Conservation (phyloP, 1,284 basidiomycete species). For the Macrocybe sp. region DNA sequence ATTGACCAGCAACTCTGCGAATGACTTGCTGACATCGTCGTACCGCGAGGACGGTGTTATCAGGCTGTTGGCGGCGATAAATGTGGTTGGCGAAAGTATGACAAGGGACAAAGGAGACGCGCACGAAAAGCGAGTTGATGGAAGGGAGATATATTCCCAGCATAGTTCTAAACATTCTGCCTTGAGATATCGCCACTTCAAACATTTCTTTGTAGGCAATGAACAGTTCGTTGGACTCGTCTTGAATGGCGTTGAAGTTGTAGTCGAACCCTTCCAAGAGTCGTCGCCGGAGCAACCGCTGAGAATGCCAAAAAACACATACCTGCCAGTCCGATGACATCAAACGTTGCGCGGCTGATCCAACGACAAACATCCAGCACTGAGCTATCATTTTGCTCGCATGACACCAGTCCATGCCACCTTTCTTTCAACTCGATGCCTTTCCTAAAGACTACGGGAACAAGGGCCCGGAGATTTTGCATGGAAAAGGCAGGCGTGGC, state of each 20-base stretch:
- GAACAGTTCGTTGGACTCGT: conserved; percentile 72
- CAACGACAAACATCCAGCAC: conserved; percentile 65
- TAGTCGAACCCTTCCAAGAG: conserved; percentile 65
- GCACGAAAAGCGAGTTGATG: conserved; percentile 52
- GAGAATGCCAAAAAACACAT: conserved; percentile 2
- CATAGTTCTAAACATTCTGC: conserved; percentile 38
- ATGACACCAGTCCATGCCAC: conserved; percentile 45
- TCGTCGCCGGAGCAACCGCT: not conserved
- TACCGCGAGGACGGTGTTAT: conserved; percentile 43
- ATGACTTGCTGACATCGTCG: conserved; percentile 58
- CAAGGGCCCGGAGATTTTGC: conserved; percentile 64
- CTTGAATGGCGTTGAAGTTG: conserved; percentile 70
- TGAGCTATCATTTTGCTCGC: conserved; percentile 8
- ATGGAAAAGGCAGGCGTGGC: conserved; percentile 73
- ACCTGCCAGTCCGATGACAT: conserved; percentile 78
- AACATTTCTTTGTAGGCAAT: conserved; percentile 80
- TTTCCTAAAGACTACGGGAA: conserved; percentile 67
- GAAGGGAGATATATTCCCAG: conserved; percentile 60
- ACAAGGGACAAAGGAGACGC: conserved; percentile 19
- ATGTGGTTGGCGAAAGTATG: not conserved
- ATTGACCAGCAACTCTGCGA: conserved; percentile 56
- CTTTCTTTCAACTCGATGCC: conserved; percentile 56
- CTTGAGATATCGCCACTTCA: conserved; percentile 59
- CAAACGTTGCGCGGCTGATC: conserved; percentile 74
- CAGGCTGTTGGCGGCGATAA: conserved; percentile 39